Base-by-base conservation (phyloP, 2,329 filamentous ascomycete genomes). In the Dactylonectria macrodidyma region DNA sequence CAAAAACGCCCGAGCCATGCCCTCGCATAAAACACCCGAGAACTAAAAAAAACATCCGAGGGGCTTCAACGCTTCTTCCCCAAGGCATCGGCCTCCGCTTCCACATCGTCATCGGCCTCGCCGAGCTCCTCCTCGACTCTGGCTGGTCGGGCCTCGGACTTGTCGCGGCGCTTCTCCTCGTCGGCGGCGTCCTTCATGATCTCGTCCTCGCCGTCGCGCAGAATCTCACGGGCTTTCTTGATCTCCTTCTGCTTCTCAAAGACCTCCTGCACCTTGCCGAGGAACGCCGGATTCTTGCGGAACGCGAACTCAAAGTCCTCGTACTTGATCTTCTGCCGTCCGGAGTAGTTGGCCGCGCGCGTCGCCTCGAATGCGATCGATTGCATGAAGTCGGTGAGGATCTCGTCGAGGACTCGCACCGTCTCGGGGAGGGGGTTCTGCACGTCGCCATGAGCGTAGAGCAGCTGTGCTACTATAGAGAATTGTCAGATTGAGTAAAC, bases 281-380 rank as follows among this genome's bases (percentile, higher is more conserved):
- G 86, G 79, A 97, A 97, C 66, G 89, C 86, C 9, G 93, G 91
- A 77, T 98, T 97, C 71, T 93, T 90, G 36, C 96, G 90, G 74
- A 98, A 89, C 46, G 95, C 94, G 82, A 97, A 99, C 78, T 97
- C 95, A 84, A 99, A 97, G 82, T 99, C 96, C 77, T 98, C 95
- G 77, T 97, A 93, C 81, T 99, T 99, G 83, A 99, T 95, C 84
- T 99, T 99, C 77, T 97, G 94, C 2, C 96, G 93, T 0, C 95
- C 92, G 2, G 93, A 91, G 81, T 97, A 94, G 80, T 93, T 91
- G 1, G 96, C 96, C 60, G 92, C 91, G 51, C 93, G 90, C 5
- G 95, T 94, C 4, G 96, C 95, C 78, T 94, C 92, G 84, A 97
- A 96, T 82, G 93, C 95, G 62, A 96, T 91, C 80, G 96, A 94